Conservation (phyloP, 768 basidiomycete species). For the Trametes meyenii region DNA sequence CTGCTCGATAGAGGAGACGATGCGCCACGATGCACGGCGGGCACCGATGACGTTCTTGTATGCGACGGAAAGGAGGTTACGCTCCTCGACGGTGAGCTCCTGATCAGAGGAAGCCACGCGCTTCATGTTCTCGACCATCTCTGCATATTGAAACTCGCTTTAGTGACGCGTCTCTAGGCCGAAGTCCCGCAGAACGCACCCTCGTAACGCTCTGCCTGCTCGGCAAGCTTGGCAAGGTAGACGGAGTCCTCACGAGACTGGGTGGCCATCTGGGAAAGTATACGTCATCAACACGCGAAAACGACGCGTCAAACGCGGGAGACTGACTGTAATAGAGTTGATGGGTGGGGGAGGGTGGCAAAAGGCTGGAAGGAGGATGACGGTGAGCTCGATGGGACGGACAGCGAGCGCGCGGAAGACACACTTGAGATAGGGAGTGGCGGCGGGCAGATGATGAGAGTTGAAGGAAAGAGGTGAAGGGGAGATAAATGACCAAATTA, state of each 20-base stretch:
- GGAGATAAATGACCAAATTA: slow-evolving; percentile 56
- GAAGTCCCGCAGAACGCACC: slow-evolving; percentile 48
- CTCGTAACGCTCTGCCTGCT: slow-evolving; percentile 99
- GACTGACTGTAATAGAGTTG: slow-evolving; percentile 45
- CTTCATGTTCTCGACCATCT: slow-evolving; percentile 99
- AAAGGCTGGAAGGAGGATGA: slow-evolving; percentile 24
- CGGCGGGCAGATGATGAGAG: slow-evolving; percentile 47
- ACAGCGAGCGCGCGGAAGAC: slow-evolving; percentile 40
- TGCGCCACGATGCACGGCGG: slow-evolving; percentile 96
- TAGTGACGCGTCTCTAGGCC: slow-evolving; percentile 14
- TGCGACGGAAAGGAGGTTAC: slow-evolving; percentile 95
- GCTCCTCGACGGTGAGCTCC: slow-evolving; percentile 98
- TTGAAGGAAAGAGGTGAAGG: slow-evolving; percentile 45
- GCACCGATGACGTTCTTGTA: slow-evolving; percentile 99
- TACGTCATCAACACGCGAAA: slow-evolving; percentile 29
- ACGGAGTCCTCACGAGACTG: slow-evolving; percentile 94
- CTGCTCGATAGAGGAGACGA: slow-evolving; percentile 98
- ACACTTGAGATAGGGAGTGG: slow-evolving; percentile 43
- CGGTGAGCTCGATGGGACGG: slow-evolving; percentile 40
- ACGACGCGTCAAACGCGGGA: slow-evolving; percentile 45
- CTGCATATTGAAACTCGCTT: slow-evolving; percentile 41
- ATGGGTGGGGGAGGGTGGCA: slow-evolving; percentile 25
- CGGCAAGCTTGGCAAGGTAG: slow-evolving; percentile 99
- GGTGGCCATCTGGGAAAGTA: slow-evolving; percentile 58
- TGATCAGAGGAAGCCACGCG: slow-evolving; percentile 96